Evolutionary conservation across 176 grass and related monocot genomes (phyloP), one percentile per base, ranked within the genome.

Genomic region (Triticum dicoccoides): DNA sequence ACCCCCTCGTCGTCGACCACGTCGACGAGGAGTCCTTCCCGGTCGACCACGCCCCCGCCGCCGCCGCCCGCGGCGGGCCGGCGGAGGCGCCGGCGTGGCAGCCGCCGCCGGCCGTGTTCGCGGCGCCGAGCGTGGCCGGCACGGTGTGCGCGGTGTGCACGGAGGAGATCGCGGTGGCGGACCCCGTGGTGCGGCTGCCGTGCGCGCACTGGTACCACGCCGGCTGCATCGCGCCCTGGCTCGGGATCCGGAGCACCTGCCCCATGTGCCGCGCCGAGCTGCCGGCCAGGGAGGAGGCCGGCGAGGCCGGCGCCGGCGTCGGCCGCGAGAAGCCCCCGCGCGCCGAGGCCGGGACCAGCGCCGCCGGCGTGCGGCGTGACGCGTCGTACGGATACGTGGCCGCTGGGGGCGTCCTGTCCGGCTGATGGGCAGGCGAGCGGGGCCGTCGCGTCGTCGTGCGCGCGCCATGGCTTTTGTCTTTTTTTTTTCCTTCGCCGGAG

Each of bases 11-110:
- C 11, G 80, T 90, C 52, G 88, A 90, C 56, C n/a, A 64, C 88
- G 79, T 86, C 54, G 88, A 90, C 84, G 88, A 90, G n/a, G 88
- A 90, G 84, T 83, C 88, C 79, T 90, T 90, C 89, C 84, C 89
- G 32, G 65, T 83, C 73, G 56, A 83, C 73, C 61, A 29, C 29
- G 32, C 77, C 0, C 13, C 21, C 1, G 27, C 21, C 4, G 27
- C 21, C 4, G 6, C 5, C n/a, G 27, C 23, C 45, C 30, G 24
- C 8, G 41, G 21, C 5, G 11, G 80, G 4, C 21, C 14, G 14
- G 72, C 59, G 7, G 65, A 41, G 17, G 17, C 17, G 6, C 33
- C 69, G 44, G 41, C 3, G 12, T 24, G 44, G 73, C 7, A 51
- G 62, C 10, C 51, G 8, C 89, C 89, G 23, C 79, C 84, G 73